Conservation (phyloP, 2,329 filamentous ascomycete species). For the Phoma sp. region DNA sequence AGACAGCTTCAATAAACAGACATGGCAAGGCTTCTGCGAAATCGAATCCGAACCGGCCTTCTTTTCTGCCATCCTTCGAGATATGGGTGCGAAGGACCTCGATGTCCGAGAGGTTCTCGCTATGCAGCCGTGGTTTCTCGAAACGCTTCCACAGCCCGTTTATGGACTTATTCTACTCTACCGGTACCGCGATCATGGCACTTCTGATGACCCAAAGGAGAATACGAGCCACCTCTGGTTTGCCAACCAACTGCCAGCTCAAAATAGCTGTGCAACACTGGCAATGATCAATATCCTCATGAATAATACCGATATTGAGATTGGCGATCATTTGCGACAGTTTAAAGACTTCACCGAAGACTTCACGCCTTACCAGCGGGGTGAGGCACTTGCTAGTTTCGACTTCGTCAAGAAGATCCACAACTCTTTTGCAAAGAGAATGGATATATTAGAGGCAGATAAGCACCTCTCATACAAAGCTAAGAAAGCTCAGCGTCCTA, state of each 20-base stretch:
- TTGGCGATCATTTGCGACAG: conserved; percentile 72
- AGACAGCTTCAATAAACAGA: conserved; percentile 49
- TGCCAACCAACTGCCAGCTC: conserved; percentile 76
- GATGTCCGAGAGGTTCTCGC: conserved; percentile 79
- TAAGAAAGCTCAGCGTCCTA: conserved; percentile 40
- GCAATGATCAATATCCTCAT: conserved; percentile 93
- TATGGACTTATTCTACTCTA: conserved; percentile 92
- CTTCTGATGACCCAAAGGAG: conserved; percentile 59
- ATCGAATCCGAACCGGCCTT: conserved; percentile 88
- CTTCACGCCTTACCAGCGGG: conserved; percentile 76
- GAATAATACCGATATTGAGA: conserved; percentile 70
- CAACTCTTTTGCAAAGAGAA: conserved; percentile 81
- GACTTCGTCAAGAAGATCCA: conserved; percentile 81
- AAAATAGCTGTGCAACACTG: conserved; percentile 89
- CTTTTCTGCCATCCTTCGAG: conserved; percentile 83
- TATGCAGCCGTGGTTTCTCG: conserved; percentile 61
- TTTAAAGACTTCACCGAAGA: conserved; percentile 77
- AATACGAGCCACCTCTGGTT: conserved; percentile 83
- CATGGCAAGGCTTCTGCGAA: conserved; percentile 79
- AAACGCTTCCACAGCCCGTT: conserved; percentile 52
- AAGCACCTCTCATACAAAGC: conserved; percentile 71
- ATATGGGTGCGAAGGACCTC: conserved; percentile 77
- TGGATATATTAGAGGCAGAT: conserved; percentile 71
- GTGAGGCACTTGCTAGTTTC: conserved; percentile 76
- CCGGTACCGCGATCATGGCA: conserved; percentile 66